Conservation (phyloP, 73 alveolate species). For the Blepharisma stoltei region DNA sequence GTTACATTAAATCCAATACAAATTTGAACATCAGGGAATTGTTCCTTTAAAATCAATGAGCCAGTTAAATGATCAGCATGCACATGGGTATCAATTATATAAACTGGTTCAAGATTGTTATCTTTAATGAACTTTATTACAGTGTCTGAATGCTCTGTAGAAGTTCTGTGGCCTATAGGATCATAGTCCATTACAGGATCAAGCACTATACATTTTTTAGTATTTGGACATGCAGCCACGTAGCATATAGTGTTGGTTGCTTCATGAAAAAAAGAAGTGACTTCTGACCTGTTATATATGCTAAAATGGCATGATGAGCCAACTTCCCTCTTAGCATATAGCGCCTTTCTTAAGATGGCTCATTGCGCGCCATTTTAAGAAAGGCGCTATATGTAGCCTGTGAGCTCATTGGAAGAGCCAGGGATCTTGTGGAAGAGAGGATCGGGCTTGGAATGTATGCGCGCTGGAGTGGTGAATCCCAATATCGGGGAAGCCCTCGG, state of each 20-base stretch:
- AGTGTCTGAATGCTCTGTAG: not conserved
- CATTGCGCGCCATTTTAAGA: too few species aligned
- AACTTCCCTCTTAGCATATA: too few species aligned
- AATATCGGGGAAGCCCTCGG: too few species aligned
- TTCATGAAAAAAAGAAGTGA: not conserved
- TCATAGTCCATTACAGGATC: slow-evolving; percentile 11
- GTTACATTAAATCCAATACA: not conserved
- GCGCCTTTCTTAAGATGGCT: too few species aligned
- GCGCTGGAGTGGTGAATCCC: too few species aligned
- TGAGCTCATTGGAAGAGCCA: too few species aligned
- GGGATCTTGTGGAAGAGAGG: too few species aligned
- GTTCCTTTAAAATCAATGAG: slow-evolving; percentile 3
- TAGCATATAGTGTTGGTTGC: not conserved
- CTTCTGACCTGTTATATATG: not conserved
- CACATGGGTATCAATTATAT: slow-evolving; percentile 37
- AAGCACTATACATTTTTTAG: not conserved
- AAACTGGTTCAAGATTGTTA: not conserved
- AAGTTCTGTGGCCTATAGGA: not conserved
- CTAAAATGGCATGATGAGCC: too few species aligned
- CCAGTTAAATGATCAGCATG: slow-evolving; percentile 52
- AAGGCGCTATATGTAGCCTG: too few species aligned
- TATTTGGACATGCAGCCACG: not conserved
- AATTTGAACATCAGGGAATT: not conserved
- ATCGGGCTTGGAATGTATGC: too few species aligned
- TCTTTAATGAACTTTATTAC: not conserved